Base-by-base conservation (phyloP, 2,329 filamentous ascomycete species). In the Fusarium secorum region DNA sequence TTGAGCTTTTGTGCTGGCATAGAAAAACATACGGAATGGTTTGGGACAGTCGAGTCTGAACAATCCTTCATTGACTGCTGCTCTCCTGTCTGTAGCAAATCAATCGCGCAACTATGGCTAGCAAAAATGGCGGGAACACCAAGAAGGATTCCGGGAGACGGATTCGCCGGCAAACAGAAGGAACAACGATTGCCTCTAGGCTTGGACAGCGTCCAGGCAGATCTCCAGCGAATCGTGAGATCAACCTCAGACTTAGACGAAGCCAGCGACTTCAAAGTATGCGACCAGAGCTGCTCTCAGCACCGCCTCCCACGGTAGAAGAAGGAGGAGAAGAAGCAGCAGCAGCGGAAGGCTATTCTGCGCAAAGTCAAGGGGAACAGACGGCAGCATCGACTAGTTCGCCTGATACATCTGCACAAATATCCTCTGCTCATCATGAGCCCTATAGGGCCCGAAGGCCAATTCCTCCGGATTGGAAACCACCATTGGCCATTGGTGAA, bases 401-500 rank as follows among this genome's bases (percentile, higher is more conserved):
- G n/a, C 55, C 57, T n/a, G 4, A 18, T 26, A 32, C 30, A 14
- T 32, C 45, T 22, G 11, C 17, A 17, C 56, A 33, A 14, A 39
- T 13, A 18, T 42, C 57, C 14, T 33, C 46, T 10, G 22, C 22
- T 36, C 10, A 35, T 15, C 32, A 44, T n/a, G 13, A 22, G 4
- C 18, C 35, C 20, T 20, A 38, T 20, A 68, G 30, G n/a, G 28
- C 49, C 8, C 49, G 54, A 17, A 54, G 58, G 15, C 64, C 56
- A 20, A 55, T 70, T 5, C 69, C 74, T 33, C 28, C 44, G 3
- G 55, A 61, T 14, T 76, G 74, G 74, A 56, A 71, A 46, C 73
- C 74, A 20, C 74, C 74, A n/a, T 26, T 76, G 26, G 66, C 70
- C 8, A 57, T 76, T 11, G 74, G 74, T 0, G 68, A 71, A 9